phyloP scores from a whole-genome alignment of 2,329 filamentous ascomycete species.

The Ambrosiella beaveri region DNA sequence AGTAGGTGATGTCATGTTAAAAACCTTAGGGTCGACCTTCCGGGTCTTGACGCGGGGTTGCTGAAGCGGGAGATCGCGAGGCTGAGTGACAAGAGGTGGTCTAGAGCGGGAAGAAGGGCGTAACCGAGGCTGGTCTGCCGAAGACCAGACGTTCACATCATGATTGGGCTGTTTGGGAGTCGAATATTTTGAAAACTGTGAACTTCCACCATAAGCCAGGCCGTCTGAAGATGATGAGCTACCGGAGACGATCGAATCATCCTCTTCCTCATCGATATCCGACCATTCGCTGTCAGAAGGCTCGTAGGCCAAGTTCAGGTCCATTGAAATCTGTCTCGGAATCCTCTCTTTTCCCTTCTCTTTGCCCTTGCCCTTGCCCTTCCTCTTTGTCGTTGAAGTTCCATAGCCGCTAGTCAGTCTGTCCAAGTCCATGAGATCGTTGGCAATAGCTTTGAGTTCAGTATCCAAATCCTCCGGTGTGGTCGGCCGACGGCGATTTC shows the following conservation, averaged over 20 bases:
- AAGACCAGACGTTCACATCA: not conserved
- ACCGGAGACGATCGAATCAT: constrained; percentile 1
- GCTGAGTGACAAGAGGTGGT: not conserved
- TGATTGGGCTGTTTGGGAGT: not conserved
- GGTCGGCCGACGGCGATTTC: no score
- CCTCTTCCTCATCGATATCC: constrained; percentile 1
- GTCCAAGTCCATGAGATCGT: constrained; percentile 1
- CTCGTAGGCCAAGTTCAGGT: constrained; percentile 4
- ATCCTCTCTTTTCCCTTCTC: constrained; percentile 6
- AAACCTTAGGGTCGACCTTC: not conserved
- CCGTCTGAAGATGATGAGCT: constrained; percentile 9
- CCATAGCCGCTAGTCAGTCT: not conserved
- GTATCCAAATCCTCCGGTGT: not conserved
- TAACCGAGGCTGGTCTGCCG: not conserved
- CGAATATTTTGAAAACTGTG: not conserved
- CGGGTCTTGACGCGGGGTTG: not conserved
- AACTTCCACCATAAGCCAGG: constrained; percentile 5
- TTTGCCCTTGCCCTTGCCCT: not conserved
- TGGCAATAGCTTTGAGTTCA: not conserved
- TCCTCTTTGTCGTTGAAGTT: not conserved
- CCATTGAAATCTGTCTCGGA: not conserved
- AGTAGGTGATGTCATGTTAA: not conserved
- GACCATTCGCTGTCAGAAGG: constrained; percentile 6
- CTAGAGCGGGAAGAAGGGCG: not conserved
- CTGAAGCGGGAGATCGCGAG: not conserved